Evolutionary conservation across 306 rosid genomes (phyloP).

Genomic region (Mimosa bimucronata): DNA sequence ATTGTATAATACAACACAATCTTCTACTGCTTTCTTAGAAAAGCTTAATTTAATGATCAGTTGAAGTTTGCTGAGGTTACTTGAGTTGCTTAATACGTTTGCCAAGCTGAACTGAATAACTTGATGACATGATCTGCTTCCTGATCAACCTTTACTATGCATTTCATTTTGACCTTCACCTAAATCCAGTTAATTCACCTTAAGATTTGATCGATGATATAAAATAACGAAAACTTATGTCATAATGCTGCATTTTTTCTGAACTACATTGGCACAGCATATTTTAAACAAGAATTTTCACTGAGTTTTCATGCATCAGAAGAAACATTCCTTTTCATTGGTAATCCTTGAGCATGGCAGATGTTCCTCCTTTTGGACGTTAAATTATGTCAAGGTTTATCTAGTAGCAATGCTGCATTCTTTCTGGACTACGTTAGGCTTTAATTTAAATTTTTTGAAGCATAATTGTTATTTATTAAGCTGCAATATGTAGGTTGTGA

Average conservation of each 20-base stretch:
- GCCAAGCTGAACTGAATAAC: not conserved
- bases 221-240: constrained; percentile 6
- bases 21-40: not conserved
- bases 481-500: constrained; percentile 74
- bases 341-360: constrained; percentile 21
- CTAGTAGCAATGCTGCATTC: too few relatives aligned
- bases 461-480: constrained; percentile 30
- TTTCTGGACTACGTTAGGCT: not conserved
- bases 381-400: too few relatives aligned
- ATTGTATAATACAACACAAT: not conserved
- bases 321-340: constrained; percentile 15
- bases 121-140: not conserved
- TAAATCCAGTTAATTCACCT: constrained; percentile 15
- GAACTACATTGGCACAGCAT: not conserved
- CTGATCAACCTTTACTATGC: not conserved
- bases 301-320: not conserved
- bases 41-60: not conserved
- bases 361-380: constrained; percentile 18
- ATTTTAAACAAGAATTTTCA: constrained; percentile 8
- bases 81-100: not conserved
- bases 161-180: constrained; percentile 19
- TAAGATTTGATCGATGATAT: constrained; percentile 20
- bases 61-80: not conserved
- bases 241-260: not conserved
- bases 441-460: not conserved